Evolutionary conservation across 1,284 basidiomycete species (phyloP).

Genomic region (Phylloboletellus chloephorus): DNA sequence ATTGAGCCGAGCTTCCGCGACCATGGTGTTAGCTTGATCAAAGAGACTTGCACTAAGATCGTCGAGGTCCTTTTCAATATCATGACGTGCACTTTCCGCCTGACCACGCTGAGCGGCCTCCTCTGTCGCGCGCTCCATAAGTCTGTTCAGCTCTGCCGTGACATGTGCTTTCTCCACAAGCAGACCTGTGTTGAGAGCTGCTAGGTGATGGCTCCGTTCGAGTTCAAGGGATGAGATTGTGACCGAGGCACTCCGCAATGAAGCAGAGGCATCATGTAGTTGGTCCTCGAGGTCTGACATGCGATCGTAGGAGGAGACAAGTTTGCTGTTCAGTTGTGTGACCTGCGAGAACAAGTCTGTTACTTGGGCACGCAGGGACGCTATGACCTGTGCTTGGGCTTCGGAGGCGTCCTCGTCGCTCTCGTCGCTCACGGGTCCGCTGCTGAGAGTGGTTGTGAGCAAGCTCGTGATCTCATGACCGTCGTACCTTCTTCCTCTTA

Average conservation of each 20-base stretch:
- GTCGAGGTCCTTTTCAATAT: slow-evolving; percentile 88
- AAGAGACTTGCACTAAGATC: slow-evolving; percentile 89
- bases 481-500: slow-evolving; percentile 15
- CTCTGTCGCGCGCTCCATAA: slow-evolving; percentile 93
- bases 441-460: slow-evolving; percentile 10
- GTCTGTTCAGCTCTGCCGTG: slow-evolving; percentile 83
- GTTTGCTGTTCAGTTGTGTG: slow-evolving; percentile 85
- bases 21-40: slow-evolving; percentile 88
- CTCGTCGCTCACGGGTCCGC: slow-evolving; percentile 12
- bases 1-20: slow-evolving; percentile 82
- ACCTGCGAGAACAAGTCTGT: slow-evolving; percentile 87
- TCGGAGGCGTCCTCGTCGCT: slow-evolving; percentile 39
- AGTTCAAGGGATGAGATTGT: slow-evolving; percentile 68
- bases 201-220: slow-evolving; percentile 72
- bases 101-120: slow-evolving; percentile 88
- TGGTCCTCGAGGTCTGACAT: slow-evolving; percentile 93
- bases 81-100: slow-evolving; percentile 77
- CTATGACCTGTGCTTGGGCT: slow-evolving; percentile 71
- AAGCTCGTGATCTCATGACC: background rate
- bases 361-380: slow-evolving; percentile 75
- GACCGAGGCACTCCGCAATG: slow-evolving; percentile 52
- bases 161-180: slow-evolving; percentile 92
- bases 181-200: slow-evolving; percentile 80
- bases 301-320: slow-evolving; percentile 87
- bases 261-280: slow-evolving; percentile 62